A percentile compares a stretch with the other conserved stretches of the same genome.
These are phyloP conservation scores for Paralagenidium karlingii DNA, from an alignment of 352 stramenopile species.

Conservation along the genomic window DNA sequence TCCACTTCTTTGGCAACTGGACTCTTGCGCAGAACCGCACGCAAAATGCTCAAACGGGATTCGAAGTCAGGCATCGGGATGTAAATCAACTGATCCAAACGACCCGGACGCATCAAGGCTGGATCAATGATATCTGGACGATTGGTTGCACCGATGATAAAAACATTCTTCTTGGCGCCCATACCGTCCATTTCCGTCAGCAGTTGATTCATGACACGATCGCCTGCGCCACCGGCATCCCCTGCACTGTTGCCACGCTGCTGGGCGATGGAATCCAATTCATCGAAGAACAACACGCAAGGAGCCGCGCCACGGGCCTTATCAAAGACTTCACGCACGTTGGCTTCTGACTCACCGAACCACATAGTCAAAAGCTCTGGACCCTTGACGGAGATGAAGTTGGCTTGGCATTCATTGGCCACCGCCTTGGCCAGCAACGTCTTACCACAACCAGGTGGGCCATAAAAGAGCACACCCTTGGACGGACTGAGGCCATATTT, in stretches of 20 bases:
- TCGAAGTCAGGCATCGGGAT: conserved; percentile 97
- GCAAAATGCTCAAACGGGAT: conserved; percentile 92
- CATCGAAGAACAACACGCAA: conserved; percentile 99
- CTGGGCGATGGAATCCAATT: conserved; percentile 98
- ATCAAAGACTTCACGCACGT: conserved; percentile 98
- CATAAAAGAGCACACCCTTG: conserved; percentile 99
- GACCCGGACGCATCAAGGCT: conserved; percentile 92
- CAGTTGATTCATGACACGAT: conserved; percentile 99
- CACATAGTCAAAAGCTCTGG: conserved; percentile 99
- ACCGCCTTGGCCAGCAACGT: conserved; percentile 99
- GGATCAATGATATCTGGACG: conserved; percentile 96
- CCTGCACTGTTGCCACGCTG: conserved; percentile 90
- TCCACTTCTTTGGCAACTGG: conserved; percentile 97
- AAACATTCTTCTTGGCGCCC: conserved; percentile 98
- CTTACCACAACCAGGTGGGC: conserved; percentile 98
- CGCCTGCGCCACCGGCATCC: conserved; percentile 93
- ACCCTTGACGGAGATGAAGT: conserved; percentile 99
- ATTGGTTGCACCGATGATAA: conserved; percentile 96
- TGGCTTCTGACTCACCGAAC: conserved; percentile 98
- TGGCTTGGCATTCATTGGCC: conserved; percentile 99
- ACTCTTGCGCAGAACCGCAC: conserved; percentile 94
- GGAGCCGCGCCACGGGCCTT: conserved; percentile 95
- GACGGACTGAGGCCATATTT: conserved; percentile 93
- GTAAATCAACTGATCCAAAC: conserved; percentile 92
- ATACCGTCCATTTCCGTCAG: conserved; percentile 99